Conservation (phyloP, 208 protist species). For the Leishmania mexicana region DNA sequence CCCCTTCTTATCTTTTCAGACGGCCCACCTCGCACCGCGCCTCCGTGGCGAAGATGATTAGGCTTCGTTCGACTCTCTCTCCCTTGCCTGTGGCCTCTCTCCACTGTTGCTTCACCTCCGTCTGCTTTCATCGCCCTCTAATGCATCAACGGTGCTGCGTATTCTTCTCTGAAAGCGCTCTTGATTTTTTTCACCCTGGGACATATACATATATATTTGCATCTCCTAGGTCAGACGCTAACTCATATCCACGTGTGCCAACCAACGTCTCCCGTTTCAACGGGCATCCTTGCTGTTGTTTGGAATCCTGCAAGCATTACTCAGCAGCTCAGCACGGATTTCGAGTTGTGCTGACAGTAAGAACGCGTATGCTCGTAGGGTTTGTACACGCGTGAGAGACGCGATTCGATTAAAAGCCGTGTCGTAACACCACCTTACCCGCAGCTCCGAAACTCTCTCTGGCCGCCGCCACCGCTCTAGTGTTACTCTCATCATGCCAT, state of each 20-base stretch:
- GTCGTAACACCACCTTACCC: neutral
- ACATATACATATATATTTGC: no score
- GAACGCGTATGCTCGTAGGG: neutral
- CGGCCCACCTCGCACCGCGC: no score
- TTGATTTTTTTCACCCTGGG: no score
- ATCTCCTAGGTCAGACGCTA: no score
- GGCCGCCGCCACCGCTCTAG: neutral
- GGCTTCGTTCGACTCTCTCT: neutral
- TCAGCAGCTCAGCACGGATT: neutral
- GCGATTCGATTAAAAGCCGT: neutral
- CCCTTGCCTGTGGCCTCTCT: neutral
- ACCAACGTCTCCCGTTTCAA: neutral
- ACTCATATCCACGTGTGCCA: neutral
- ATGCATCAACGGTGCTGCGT: neutral
- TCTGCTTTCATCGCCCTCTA: neutral
- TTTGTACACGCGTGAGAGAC: neutral
- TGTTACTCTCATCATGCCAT: no score
- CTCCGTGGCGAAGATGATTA: neutral
- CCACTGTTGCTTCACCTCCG: neutral
- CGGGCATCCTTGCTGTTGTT: neutral
- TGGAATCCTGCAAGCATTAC: neutral
- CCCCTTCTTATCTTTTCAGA: no score
- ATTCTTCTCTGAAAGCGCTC: neutral
- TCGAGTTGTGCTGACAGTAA: neutral
- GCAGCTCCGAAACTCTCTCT: neutral